phyloP scores from a whole-genome alignment of 805 yeast species.

The Kurtzmaniella cleridarum region DNA sequence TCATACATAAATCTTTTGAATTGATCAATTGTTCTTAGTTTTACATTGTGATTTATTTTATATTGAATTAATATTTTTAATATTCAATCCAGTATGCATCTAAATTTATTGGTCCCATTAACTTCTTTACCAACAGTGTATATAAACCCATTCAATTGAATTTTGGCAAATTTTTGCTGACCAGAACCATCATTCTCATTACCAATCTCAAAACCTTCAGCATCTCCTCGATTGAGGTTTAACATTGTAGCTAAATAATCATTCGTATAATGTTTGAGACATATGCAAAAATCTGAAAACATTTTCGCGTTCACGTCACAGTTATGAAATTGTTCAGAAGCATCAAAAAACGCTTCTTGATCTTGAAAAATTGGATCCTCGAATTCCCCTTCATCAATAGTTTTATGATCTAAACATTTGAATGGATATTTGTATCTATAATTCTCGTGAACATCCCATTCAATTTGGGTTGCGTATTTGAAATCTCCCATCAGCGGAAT shows the following conservation, averaged over 20 bases:
- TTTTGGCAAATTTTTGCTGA: conserved; percentile 1
- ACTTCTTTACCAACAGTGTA: conserved; percentile 2
- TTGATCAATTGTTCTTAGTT: too few species aligned
- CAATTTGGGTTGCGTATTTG: background rate
- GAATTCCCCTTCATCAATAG: conserved; percentile 31
- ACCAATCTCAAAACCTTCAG: conserved; percentile 29
- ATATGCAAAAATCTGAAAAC: conserved; percentile 13
- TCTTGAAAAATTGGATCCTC: conserved; percentile 23
- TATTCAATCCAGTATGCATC: conserved; percentile 2
- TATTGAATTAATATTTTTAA: background rate
- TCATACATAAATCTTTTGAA: too few species aligned
- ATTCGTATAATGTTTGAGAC: conserved; percentile 31
- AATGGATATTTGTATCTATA: conserved; percentile 20
- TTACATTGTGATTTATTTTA: too few species aligned
- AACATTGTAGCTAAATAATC: conserved; percentile 26
- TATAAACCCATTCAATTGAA: background rate
- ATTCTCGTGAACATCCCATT: conserved; percentile 30
- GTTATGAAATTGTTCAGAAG: background rate
- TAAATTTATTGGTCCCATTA: conserved; percentile 3
- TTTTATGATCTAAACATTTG: conserved; percentile 27
- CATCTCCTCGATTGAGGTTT: conserved; percentile 36
- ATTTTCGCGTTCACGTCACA: conserved; percentile 11
- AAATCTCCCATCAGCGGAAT: conserved; percentile 14
- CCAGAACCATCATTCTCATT: conserved; percentile 32
- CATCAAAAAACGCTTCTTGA: conserved; percentile 11